Evolutionary conservation across 1,284 basidiomycete species (phyloP).

Genomic region (Sporisorium graminicola): DNA sequence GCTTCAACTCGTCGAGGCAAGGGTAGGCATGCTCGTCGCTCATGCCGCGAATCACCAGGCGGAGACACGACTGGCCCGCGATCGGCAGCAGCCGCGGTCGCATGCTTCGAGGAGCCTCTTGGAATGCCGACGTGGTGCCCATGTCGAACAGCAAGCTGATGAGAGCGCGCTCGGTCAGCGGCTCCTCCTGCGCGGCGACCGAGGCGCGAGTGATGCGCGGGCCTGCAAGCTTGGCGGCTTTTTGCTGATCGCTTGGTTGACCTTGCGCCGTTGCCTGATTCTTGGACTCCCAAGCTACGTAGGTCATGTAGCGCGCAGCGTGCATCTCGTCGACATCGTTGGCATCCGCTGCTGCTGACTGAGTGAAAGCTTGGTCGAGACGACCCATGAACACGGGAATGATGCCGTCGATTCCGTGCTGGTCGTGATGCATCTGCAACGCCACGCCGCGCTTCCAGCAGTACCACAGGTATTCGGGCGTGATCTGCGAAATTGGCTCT

Average conservation of each 20-base stretch:
- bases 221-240: neutral
- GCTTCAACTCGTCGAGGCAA: constrained; percentile 5
- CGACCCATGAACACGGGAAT: constrained; percentile 29
- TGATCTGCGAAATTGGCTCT: neutral
- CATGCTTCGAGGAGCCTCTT: neutral
- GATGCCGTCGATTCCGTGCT: constrained; percentile 34
- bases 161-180: constrained; percentile 9
- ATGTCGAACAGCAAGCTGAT: constrained; percentile 14
- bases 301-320: constrained; percentile 20
- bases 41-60: constrained; percentile 9
- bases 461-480: constrained; percentile 28
- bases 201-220: neutral
- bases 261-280: neutral
- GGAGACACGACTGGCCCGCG: neutral
- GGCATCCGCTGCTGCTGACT: neutral
- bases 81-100: constrained; percentile 4
- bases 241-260: no score
- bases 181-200: neutral
- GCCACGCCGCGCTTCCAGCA: constrained; percentile 41
- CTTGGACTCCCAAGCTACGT: constrained; percentile 25
- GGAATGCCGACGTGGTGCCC: neutral
- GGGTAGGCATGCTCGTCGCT: constrained; percentile 5
- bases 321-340: neutral
- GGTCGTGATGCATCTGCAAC: constrained; percentile 8
- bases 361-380: constrained; percentile 4